Evolutionary conservation across 768 basidiomycete species (phyloP).

Genomic region (Lactarius hatsudake): DNA sequence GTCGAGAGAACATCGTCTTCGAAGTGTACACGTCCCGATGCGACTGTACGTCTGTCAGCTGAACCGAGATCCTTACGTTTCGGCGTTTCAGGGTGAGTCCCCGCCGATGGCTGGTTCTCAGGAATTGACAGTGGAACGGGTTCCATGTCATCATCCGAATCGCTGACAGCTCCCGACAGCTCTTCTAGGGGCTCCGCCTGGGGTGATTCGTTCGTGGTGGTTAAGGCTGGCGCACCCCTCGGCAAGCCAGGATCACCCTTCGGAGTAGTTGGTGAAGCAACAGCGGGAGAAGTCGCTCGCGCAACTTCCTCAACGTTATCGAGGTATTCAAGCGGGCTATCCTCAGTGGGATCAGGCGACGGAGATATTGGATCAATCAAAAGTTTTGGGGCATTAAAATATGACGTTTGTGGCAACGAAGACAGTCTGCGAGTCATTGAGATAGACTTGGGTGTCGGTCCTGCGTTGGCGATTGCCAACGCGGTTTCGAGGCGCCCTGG

Average conservation of each 20-base stretch:
- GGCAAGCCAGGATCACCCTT: neutral
- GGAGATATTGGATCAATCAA: conserved; percentile 26
- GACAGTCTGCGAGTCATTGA: conserved; percentile 12
- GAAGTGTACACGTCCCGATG: conserved; percentile 14
- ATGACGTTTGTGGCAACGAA: conserved; percentile 27
- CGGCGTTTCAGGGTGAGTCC: neutral
- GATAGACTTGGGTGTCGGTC: conserved; percentile 35
- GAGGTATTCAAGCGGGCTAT: conserved; percentile 22
- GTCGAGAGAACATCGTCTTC: conserved; percentile 5
- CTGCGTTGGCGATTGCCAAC: conserved; percentile 62
- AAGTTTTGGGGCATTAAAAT: conserved; percentile 41
- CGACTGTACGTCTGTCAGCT: conserved; percentile 1
- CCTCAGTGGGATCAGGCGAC: conserved; percentile 4
- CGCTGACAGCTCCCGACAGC: neutral
- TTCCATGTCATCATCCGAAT: conserved; percentile 27
- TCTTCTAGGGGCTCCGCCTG: neutral
- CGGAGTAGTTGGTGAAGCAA: conserved; percentile 1
- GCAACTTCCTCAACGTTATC: conserved; percentile 4
- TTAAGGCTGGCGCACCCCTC: neutral
- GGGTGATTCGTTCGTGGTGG: neutral
- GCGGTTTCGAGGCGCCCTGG: conserved; percentile 63
- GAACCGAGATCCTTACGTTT: neutral
- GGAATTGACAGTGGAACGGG: conserved; percentile 15
- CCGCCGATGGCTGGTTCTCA: neutral
- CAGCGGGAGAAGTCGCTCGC: neutral